Evolutionary conservation across 805 yeast species (phyloP).

Genomic region (Metschnikowia matae): DNA sequence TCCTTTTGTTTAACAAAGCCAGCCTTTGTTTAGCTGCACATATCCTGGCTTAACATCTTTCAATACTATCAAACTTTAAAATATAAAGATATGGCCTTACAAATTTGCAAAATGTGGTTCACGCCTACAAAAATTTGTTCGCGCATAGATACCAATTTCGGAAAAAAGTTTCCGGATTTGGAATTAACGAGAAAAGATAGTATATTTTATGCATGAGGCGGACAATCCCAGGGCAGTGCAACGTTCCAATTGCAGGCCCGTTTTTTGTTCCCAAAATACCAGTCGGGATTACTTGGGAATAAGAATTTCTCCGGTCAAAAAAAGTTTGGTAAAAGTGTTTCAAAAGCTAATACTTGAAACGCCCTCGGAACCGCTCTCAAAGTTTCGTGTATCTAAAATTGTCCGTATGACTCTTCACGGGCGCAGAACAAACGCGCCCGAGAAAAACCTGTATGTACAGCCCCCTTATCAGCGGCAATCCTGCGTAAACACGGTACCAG

Average conservation of each 20-base stretch:
- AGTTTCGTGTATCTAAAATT: not conserved
- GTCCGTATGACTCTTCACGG: not conserved
- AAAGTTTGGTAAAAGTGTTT: no score
- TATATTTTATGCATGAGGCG: not conserved
- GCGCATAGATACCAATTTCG: constrained; percentile 1
- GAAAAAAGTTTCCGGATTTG: not conserved
- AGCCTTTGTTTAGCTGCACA: not conserved
- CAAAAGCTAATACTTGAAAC: no score
- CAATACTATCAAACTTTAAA: not conserved
- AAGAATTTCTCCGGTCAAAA: no score
- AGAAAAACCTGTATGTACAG: not conserved
- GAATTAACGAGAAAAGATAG: not conserved
- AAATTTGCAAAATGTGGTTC: not conserved
- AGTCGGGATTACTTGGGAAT: no score
- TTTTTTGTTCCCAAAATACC: no score
- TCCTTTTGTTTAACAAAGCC: not conserved
- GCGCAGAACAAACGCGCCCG: constrained; percentile 1
- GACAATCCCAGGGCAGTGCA: not conserved
- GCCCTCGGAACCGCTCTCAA: not conserved
- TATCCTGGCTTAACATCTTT: not conserved
- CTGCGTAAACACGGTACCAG: not conserved
- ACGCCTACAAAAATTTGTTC: not conserved
- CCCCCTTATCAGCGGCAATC: not conserved
- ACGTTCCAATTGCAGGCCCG: not conserved
- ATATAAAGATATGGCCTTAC: not conserved